phyloP scores from a whole-genome alignment of 306 rosid species.

The Ormosia emarginata region DNA sequence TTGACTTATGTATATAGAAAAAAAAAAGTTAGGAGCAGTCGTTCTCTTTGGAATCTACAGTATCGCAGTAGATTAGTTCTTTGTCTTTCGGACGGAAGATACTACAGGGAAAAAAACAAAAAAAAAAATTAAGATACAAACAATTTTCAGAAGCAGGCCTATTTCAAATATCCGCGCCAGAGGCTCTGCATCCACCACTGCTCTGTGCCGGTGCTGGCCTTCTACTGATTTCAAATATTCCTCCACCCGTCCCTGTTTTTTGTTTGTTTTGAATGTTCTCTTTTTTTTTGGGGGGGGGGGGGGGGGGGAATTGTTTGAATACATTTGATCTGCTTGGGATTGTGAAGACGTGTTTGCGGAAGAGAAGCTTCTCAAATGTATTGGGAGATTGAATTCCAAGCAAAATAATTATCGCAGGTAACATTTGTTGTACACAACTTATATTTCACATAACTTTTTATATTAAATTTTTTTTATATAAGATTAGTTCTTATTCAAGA shows the following conservation, averaged over 20 bases:
- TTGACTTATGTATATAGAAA: too few relatives aligned
- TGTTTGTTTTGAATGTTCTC: not conserved
- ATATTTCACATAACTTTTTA: not conserved
- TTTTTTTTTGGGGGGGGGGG: not conserved
- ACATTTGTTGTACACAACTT: not conserved
- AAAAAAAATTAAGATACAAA: slow-evolving; percentile 20
- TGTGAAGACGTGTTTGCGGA: not conserved
- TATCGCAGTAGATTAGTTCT: too few relatives aligned
- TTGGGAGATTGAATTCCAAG: not conserved
- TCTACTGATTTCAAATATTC: not conserved
- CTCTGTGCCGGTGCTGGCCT: not conserved
- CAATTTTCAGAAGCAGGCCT: slow-evolving; percentile 20
- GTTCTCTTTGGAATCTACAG: too few relatives aligned
- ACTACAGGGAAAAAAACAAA: too few relatives aligned
- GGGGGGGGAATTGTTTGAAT: not conserved
- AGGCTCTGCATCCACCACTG: slow-evolving; percentile 13
- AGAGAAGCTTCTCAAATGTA: too few relatives aligned
- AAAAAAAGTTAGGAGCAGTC: too few relatives aligned
- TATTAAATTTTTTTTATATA: not conserved
- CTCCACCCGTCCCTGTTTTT: not conserved
- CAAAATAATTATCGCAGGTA: not conserved
- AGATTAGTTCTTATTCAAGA: not conserved
- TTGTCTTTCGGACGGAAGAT: too few relatives aligned
- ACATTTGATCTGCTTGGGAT: not conserved
- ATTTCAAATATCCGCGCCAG: slow-evolving; percentile 33